Evolutionary conservation across 805 yeast species (phyloP), one percentile per base, ranked within the genome.

Genomic region (Metschnikowia vanudenii): DNA sequence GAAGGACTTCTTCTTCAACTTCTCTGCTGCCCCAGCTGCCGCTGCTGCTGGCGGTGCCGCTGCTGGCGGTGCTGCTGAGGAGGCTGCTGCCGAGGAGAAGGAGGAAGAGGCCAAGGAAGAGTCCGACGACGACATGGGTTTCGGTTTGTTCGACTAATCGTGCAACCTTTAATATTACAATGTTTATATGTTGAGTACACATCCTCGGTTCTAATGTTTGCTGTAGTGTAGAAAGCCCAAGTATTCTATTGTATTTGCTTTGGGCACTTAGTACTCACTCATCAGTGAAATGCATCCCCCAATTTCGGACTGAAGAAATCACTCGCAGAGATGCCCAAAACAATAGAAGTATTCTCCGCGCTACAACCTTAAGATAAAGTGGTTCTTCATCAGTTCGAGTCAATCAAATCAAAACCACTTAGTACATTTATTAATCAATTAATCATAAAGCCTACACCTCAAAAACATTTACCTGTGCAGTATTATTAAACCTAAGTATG

Each of bases 111-210:
- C 73, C 62, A 82, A 78, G 72, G 85, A 80, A 68, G 80, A 80
- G 58, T 88, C 82, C 65, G 80, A 75, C 57, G 64, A 60, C 51
- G 92, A 85, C 76, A 85, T 87, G 95, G 96, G 96, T 65, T 83
- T 85, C 85, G 96, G 96, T 83, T 86, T 94, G 75, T 94, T 94
- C 86, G 99, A 94, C 84, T 94, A 94, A 81, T 37, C 68, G 60
- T 62, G 67, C 67, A 45, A 57, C 22, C n/a, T 33, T 61, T 44
- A 67, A 24, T 42, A 37, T 17, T 37, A 18, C 39, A 34, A 29
- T 44, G 47, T 44, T 44, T 19, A 44, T 44, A 44, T 26, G 30
- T 39, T 44, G 38, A 43, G 41, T 38, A 43, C 22, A 43, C 46
- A 22, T 32, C 42, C 29, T 33, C 32, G 39, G 40, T 42, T 20